phyloP scores from a whole-genome alignment of 306 rosid genomes.

The Begonia fuchsioides region DNA sequence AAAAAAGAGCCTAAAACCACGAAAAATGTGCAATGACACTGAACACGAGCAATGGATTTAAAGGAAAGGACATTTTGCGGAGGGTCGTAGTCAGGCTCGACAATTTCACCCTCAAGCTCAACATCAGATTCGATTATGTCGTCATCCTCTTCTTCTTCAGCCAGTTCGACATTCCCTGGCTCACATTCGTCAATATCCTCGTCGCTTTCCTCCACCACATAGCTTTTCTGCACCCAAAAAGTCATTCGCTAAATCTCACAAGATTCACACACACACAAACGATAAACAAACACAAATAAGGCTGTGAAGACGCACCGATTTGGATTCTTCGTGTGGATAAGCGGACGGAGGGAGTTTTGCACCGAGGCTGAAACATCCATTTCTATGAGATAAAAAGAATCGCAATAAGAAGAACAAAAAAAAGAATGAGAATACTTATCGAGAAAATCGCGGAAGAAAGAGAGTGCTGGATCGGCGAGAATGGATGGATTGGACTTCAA shows the following conservation, averaged over 20 bases:
- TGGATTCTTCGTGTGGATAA: slow-evolving; percentile 15
- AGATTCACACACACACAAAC: not conserved
- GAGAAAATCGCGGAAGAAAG: slow-evolving; percentile 83
- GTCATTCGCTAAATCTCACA: slow-evolving; percentile 4
- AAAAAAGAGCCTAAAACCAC: not conserved
- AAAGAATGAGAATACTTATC: slow-evolving; percentile 29
- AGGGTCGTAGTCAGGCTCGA: slow-evolving; percentile 71
- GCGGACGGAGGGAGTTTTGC: slow-evolving; percentile 46
- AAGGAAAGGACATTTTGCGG: slow-evolving; percentile 51
- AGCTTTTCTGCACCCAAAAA: slow-evolving; percentile 11
- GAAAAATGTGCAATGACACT: not conserved
- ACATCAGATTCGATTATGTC: slow-evolving; percentile 75
- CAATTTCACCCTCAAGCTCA: slow-evolving; percentile 70
- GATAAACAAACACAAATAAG: not conserved
- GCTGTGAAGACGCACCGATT: slow-evolving; percentile 31
- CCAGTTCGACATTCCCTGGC: slow-evolving; percentile 21
- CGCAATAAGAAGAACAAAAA: not conserved
- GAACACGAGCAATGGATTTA: not conserved
- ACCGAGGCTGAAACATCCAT: slow-evolving; percentile 37
- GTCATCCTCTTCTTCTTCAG: slow-evolving; percentile 49
- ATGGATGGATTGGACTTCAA: slow-evolving; percentile 61
- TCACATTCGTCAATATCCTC: slow-evolving; percentile 42
- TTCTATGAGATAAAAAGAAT: not conserved
- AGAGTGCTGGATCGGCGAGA: slow-evolving; percentile 68
- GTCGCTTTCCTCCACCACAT: slow-evolving; percentile 51